Base-by-base conservation (phyloP, 352 stramenopile genomes). In the Thalassiosira livingstoniorum region DNA sequence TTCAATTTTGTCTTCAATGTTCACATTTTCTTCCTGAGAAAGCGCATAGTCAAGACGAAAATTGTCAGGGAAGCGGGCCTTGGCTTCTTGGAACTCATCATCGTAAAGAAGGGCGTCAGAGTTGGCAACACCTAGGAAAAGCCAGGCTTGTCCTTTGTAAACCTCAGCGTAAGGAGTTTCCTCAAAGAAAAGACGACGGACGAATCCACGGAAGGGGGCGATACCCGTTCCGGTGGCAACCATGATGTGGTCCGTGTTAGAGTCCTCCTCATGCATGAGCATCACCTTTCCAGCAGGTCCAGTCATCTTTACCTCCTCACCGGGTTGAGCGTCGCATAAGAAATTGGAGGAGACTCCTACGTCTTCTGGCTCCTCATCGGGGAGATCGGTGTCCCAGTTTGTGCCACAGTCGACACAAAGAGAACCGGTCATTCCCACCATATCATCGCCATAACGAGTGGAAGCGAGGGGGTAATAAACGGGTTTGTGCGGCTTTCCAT, bases 331-430 rank as follows among this genome's bases (percentile, higher is more conserved):
- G 83, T 97, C 93, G 79, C 95, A 97, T 7, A 97, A 79, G 85
- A 95, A 97, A 92, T 97, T 97, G 82, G 92, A 96, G 87, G 90
- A 97, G 75, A 97, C 89, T 66, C 95, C 95, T 89, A 96, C 96
- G 89, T 97, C 96, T 11, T 92, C 89, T 29, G 94, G 94, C 86
- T 97, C 94, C 0, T 97, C 93, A 27, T 86, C 91, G 84, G 92
- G 83, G 51, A 94, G 86, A 63, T 96, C 93, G 10, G 93, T 92
- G 83, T 92, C 92, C 91, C 92, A 96, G 91, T 96, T 97, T 43
- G 91, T 96, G 57, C 94, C 94, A 83, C 94, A 90, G 85, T 94
- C 90, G 39, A 97, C 94, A 80, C 94, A 97, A 47, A 97, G 90
- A 42, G 90, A 95, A 70, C 90, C 90, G 27, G 94, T 96, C 55